A percentile compares a stretch with the other conserved stretches of the same genome.
phyloP scores from a whole-genome alignment of 805 yeast genomes.

The Komagataella pseudopastoris region DNA sequence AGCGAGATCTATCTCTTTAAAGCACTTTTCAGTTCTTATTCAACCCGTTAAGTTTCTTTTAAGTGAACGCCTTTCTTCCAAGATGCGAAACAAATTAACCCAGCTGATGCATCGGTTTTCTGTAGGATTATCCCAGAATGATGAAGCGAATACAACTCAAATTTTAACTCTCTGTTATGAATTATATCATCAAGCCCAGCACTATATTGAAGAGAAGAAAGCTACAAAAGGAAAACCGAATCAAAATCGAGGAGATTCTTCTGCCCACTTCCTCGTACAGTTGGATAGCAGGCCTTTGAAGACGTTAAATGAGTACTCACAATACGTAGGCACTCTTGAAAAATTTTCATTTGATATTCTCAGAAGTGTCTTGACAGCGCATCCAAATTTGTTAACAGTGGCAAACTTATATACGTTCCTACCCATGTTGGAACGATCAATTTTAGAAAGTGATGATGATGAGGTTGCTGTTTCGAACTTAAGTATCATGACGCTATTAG shows the following conservation, averaged over 20 bases:
- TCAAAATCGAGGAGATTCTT: constrained; percentile 11
- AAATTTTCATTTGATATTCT: constrained; percentile 67
- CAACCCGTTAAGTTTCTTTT: constrained; percentile 57
- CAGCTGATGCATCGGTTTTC: constrained; percentile 69
- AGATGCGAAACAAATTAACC: constrained; percentile 61
- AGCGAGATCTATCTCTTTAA: constrained; percentile 47
- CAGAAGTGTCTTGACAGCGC: constrained; percentile 54
- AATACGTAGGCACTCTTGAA: constrained; percentile 50
- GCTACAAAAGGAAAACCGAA: constrained; percentile 18
- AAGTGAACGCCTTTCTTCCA: constrained; percentile 49
- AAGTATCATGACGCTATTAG: constrained; percentile 43
- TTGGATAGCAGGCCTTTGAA: constrained; percentile 44
- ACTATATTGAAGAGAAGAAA: constrained; percentile 10
- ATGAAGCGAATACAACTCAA: constrained; percentile 38
- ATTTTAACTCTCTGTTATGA: constrained; percentile 65
- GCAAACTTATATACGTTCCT: constrained; percentile 58
- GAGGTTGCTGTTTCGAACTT: constrained; percentile 60
- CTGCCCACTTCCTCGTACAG: constrained; percentile 64
- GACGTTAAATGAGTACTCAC: constrained; percentile 40
- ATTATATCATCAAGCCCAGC: constrained; percentile 41
- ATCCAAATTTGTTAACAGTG: constrained; percentile 43
- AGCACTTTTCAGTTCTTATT: constrained; percentile 41
- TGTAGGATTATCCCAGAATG: constrained; percentile 66
- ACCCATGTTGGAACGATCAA: constrained; percentile 50
- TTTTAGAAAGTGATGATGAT: constrained; percentile 52